Evolutionary conservation across 495 filamentous ascomycete genomes (phyloP).

Genomic region (Talaromyces borbonicus): DNA sequence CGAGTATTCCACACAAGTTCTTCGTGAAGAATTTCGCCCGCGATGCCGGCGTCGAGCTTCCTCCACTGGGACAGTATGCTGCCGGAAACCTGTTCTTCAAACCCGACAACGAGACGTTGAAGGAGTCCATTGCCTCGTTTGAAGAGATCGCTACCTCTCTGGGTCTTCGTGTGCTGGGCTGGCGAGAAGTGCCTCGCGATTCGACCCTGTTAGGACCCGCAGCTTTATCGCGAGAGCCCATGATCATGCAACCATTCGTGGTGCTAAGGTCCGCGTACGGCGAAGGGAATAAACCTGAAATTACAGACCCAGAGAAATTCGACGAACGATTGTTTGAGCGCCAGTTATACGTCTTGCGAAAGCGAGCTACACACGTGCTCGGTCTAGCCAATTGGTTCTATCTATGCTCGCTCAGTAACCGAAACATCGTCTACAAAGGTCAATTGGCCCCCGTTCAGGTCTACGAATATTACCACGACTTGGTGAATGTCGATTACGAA

Average conservation of each 20-base stretch:
- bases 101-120: slow-evolving; percentile 77
- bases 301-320: slow-evolving; percentile 67
- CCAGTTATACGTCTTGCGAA: slow-evolving; percentile 89
- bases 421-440: slow-evolving; percentile 99
- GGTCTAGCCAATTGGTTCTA: slow-evolving; percentile 99
- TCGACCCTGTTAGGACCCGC: slow-evolving; percentile 89
- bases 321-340: slow-evolving; percentile 82
- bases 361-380: slow-evolving; percentile 88
- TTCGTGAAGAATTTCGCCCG: slow-evolving; percentile 97
- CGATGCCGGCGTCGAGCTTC: slow-evolving; percentile 76
- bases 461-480: slow-evolving; percentile 98
- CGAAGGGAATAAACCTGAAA: slow-evolving; percentile 69
- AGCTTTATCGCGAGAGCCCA: slow-evolving; percentile 86
- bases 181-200: slow-evolving; percentile 92
- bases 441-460: slow-evolving; percentile 94
- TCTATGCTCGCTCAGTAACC: slow-evolving; percentile 92
- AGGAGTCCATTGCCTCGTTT: slow-evolving; percentile 80
- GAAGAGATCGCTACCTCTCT: slow-evolving; percentile 84
- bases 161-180: slow-evolving; percentile 85
- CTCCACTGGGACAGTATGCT: slow-evolving; percentile 87
- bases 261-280: slow-evolving; percentile 83
- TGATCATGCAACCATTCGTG: slow-evolving; percentile 92
- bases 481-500: slow-evolving; percentile 96
- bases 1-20: slow-evolving; percentile 96
- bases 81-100: slow-evolving; percentile 99